Percentiles rank a stretch among this genome's conserved stretches.
Evolutionary conservation across 179 eudicot species (phyloP).

Genomic region (Dionaea muscipula): DNA sequence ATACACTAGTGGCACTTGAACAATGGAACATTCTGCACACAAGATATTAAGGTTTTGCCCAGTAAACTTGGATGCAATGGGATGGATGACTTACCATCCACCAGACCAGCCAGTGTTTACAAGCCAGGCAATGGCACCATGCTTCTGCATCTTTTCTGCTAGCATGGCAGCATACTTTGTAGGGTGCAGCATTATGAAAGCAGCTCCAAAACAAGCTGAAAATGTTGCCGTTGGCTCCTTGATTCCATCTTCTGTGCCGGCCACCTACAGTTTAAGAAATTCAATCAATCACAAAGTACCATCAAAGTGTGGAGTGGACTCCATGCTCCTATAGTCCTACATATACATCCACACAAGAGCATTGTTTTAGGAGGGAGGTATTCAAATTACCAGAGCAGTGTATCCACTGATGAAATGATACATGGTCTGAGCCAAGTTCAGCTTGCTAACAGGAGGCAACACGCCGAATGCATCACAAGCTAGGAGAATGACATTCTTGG

Average conservation of each 20-base stretch:
- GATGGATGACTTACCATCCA: conserved; percentile 94
- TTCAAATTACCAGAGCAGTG: conserved; percentile 63
- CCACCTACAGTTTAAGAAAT: conserved; percentile 33
- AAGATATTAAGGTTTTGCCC: too few relatives aligned
- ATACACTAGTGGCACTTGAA: neutral
- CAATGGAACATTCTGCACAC: too few relatives aligned
- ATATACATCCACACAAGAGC: too few relatives aligned
- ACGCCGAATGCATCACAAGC: conserved; percentile 97
- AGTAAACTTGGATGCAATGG: too few relatives aligned
- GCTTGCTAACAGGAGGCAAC: conserved; percentile 91
- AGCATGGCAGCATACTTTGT: conserved; percentile 85
- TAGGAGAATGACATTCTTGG: conserved; percentile 79
- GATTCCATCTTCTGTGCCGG: conserved; percentile 83
- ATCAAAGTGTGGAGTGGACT: neutral
- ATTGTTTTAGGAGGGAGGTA: neutral
- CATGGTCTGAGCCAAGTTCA: conserved; percentile 84
- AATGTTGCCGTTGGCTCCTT: conserved; percentile 88
- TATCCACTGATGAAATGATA: conserved; percentile 98
- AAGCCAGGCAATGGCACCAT: conserved; percentile 89
- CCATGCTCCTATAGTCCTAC: too few relatives aligned
- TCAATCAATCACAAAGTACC: neutral
- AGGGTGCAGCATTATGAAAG: conserved; percentile 93
- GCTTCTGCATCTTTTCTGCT: conserved; percentile 81
- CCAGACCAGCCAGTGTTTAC: conserved; percentile 98
- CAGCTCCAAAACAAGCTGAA: conserved; percentile 98